Conservation (phyloP, 208 protist genomes). For the Trypanosomatidae sp. region DNA sequence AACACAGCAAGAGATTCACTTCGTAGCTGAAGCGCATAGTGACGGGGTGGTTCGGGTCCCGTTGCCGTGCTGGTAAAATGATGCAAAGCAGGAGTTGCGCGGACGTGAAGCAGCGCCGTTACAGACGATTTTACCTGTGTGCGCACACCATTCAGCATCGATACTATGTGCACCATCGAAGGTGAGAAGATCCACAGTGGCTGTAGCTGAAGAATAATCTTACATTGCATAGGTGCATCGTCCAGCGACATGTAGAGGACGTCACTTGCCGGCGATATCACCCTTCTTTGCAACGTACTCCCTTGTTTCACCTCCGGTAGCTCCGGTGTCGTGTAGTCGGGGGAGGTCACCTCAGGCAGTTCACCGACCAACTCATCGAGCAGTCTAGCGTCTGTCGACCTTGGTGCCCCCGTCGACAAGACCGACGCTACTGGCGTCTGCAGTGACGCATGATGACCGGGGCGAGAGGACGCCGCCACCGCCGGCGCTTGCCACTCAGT, state of each 20-base stretch:
- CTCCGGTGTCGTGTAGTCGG: neutral
- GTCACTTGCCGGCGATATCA: neutral
- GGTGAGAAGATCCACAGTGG: slow-evolving; percentile 27
- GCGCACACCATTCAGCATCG: slow-evolving; percentile 5
- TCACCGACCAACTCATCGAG: slow-evolving; percentile 26
- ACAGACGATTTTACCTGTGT: neutral
- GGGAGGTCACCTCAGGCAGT: neutral
- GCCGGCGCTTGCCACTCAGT: slow-evolving; percentile 4
- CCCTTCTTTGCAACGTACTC: neutral
- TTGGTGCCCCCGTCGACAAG: slow-evolving; percentile 10
- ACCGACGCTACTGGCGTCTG: neutral
- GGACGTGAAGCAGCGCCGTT: neutral
- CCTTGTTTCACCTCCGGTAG: neutral
- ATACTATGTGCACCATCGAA: slow-evolving; percentile 7
- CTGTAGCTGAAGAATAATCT: neutral
- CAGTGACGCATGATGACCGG: neutral
- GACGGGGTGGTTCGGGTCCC: neutral
- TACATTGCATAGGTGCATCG: neutral
- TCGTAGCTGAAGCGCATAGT: slow-evolving; percentile 5
- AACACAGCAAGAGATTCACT: slow-evolving; percentile 16
- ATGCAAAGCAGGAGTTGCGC: neutral
- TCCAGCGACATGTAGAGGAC: neutral
- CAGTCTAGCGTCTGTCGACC: neutral
- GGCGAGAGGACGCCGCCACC: neutral
- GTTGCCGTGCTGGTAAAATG: neutral